These are phyloP conservation scores for Pseudohyphozyma bogoriensis DNA, from an alignment of 768 basidiomycete genomes.

Conservation along the genomic window DNA sequence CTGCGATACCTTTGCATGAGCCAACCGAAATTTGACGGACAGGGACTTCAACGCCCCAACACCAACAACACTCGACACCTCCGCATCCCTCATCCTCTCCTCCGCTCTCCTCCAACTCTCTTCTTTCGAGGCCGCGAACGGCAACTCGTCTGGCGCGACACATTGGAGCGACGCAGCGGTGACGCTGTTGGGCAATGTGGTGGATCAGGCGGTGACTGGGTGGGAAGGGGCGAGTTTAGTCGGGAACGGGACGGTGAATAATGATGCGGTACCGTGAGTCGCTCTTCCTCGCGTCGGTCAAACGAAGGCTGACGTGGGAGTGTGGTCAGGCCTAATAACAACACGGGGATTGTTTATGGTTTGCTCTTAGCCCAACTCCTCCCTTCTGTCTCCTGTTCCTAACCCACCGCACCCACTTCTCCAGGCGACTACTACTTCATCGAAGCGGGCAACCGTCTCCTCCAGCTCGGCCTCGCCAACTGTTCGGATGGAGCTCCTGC, in stretches of 20 bases:
- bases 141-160: slow-evolving; percentile 64
- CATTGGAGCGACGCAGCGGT: not conserved
- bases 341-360: slow-evolving; percentile 1
- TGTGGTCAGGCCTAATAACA: not conserved
- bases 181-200: not conserved
- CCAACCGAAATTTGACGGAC: not conserved
- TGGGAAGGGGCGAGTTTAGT: not conserved
- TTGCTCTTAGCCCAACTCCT: not conserved
- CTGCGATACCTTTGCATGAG: no score
- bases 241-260: slow-evolving; percentile 11
- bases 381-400: not conserved
- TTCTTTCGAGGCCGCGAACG: slow-evolving; percentile 79
- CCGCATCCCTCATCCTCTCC: not conserved
- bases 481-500: slow-evolving; percentile 1
- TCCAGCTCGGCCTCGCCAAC: slow-evolving; percentile 10
- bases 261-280: not conserved
- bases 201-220: not conserved
- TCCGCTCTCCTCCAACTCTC: slow-evolving; percentile 37
- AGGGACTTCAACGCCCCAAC: slow-evolving; percentile 5
- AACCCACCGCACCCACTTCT: not conserved
- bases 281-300: not conserved
- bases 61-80: slow-evolving; percentile 4
- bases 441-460: slow-evolving; percentile 5
- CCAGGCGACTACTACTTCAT: slow-evolving; percentile 4
- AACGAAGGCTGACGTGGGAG: not conserved